phyloP scores from a whole-genome alignment of 1,284 basidiomycete genomes.

The Leccinum huronense region DNA sequence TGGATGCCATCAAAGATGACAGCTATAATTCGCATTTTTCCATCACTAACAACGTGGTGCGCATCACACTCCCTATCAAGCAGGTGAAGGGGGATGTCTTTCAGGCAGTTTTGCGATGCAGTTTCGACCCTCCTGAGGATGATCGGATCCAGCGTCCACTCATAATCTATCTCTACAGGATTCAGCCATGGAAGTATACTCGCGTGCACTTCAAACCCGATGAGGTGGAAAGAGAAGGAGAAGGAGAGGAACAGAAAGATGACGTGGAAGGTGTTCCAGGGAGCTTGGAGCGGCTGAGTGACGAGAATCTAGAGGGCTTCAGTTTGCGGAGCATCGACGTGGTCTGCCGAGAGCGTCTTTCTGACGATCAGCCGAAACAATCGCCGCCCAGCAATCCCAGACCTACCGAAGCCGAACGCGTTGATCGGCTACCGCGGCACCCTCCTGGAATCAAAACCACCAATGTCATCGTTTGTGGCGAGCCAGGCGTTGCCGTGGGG shows the following conservation, averaged over 20 bases:
- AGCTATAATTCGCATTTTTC: conserved; percentile 21
- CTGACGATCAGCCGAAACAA: not conserved
- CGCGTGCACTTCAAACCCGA: conserved; percentile 18
- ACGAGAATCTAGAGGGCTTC: conserved; percentile 18
- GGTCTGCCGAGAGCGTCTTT: conserved; percentile 8
- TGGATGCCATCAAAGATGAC: conserved; percentile 16
- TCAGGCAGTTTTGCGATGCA: conserved; percentile 27
- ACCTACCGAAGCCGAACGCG: conserved; percentile 20
- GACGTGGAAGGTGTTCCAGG: conserved; percentile 12
- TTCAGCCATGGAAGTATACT: conserved; percentile 14
- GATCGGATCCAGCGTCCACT: conserved; percentile 23
- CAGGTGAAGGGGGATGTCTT: conserved; percentile 16
- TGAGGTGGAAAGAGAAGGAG: not conserved
- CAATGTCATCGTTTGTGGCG: conserved; percentile 33
- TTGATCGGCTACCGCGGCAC: conserved; percentile 22
- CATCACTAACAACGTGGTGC: conserved; percentile 23
- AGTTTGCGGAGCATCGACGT: conserved; percentile 16
- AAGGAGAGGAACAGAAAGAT: not conserved
- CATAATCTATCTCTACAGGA: conserved; percentile 25
- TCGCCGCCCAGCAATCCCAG: conserved; percentile 8
- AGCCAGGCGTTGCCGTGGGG: conserved; percentile 27
- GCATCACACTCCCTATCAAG: conserved; percentile 28
- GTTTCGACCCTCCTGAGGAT: conserved; percentile 20
- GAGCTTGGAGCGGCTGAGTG: conserved; percentile 24
- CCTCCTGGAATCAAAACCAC: conserved; percentile 26